Conservation (phyloP, 805 yeast species). For the Candida sithepensis region DNA sequence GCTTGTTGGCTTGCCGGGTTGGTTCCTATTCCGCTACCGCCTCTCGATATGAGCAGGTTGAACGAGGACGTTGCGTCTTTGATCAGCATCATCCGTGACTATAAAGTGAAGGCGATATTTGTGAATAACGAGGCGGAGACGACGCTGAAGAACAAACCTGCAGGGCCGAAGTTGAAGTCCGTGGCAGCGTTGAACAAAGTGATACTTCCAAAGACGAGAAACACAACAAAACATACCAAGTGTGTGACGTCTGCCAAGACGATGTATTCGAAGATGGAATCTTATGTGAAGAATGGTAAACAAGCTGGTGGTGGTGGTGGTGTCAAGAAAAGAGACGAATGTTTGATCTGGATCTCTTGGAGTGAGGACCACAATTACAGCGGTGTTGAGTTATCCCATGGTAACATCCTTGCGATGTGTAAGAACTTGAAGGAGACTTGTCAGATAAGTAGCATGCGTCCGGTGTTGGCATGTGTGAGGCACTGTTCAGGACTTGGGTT, state of each 20-base stretch:
- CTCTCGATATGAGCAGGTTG: conserved; percentile 54
- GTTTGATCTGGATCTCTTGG: conserved; percentile 62
- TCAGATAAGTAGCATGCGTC: conserved; percentile 65
- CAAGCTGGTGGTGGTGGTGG: conserved; percentile 17
- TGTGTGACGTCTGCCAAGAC: conserved; percentile 31
- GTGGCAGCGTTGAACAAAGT: conserved; percentile 17
- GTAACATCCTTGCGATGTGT: conserved; percentile 69
- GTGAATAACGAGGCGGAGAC: conserved; percentile 75
- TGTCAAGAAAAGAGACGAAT: conserved; percentile 35
- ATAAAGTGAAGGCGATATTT: conserved; percentile 65
- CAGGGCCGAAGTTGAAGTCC: conserved; percentile 55
- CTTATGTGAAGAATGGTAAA: conserved; percentile 18
- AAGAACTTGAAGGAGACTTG: conserved; percentile 91
- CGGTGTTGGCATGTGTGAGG: conserved; percentile 82
- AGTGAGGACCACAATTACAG: conserved; percentile 68
- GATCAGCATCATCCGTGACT: conserved; percentile 62
- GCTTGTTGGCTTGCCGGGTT: conserved; percentile 85
- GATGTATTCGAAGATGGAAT: conserved; percentile 41
- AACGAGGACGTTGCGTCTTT: conserved; percentile 74
- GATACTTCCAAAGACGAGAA: conserved; percentile 53
- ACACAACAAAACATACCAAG: conserved; percentile 56
- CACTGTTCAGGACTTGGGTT: conserved; percentile 86
- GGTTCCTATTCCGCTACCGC: conserved; percentile 71
- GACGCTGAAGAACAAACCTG: conserved; percentile 62
- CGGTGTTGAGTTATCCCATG: conserved; percentile 57